Percentiles rank a stretch among this genome's conserved stretches.
These are phyloP conservation scores for Kalmusia sp. DNA, from an alignment of 2,329 filamentous ascomycete genomes.

Conservation along the genomic window DNA sequence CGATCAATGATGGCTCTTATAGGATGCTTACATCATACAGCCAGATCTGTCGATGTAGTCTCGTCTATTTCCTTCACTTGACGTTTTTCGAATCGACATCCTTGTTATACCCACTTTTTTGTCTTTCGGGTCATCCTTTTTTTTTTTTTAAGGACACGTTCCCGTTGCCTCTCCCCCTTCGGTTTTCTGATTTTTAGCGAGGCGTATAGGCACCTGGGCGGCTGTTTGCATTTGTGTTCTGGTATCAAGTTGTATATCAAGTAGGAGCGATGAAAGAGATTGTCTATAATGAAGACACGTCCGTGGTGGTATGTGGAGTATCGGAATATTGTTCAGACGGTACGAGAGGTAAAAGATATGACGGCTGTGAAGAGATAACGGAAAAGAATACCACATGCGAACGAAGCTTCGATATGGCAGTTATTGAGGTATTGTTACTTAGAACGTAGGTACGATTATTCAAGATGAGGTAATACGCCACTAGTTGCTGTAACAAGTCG, in stretches of 20 bases:
- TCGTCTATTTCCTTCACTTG: too few species aligned
- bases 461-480: neutral
- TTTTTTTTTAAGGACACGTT: too few species aligned
- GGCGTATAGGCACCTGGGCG: constrained; percentile 3
- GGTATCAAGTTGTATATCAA: neutral
- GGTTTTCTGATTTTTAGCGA: constrained; percentile 10
- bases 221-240: neutral
- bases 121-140: neutral
- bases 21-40: too few species aligned
- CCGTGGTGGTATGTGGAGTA: neutral
- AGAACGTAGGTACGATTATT: neutral
- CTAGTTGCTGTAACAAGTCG: too few species aligned
- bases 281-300: neutral
- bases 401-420: too few species aligned
- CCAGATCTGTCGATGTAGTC: too few species aligned
- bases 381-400: too few species aligned
- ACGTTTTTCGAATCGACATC: neutral
- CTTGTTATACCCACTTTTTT: neutral
- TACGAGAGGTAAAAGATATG: neutral
- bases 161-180: too few species aligned
- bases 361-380: neutral
- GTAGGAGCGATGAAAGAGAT: neutral
- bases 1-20: too few species aligned
- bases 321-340: neutral
- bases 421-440: neutral